Base-by-base conservation (phyloP, 768 basidiomycete genomes). In the Tricholoma sp. region DNA sequence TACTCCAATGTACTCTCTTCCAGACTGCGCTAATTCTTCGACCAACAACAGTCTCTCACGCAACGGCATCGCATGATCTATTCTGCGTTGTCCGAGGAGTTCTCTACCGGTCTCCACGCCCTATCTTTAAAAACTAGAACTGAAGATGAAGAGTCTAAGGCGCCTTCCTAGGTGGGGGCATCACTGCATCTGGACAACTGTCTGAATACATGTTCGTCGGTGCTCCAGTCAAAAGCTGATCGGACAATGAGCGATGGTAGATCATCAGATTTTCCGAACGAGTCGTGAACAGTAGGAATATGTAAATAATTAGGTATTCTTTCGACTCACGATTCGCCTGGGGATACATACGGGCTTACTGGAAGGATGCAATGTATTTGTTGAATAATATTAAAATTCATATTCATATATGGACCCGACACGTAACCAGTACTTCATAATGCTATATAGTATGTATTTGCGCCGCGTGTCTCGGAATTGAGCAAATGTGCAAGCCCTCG, bases 21-120 rank as follows among this genome's bases (percentile, higher is more conserved):
- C 54, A 39, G 29, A 49, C 16, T 55, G 53, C 61, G 58, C 31
- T 35, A 55, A 34, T 10, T 22, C 22, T 18, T 45, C 22, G 3
- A 39, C 18, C 21, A 56, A 54, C 21, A 56, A 54, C 55, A 47
- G 41, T 56, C 59, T 57, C 31, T 85, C 9, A 82, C 93, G 74
- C 87, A 91, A 67, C 83, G 91, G 50, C 91, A 94, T 72, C 81
- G 90, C 49, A 79, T 93, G 76, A 80, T 94, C 49, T 85, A 92
- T 69, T 76, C 81, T 6, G 82, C 85, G 2, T 75, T 94, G 31
- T 78, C 85, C 18, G 84, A 87, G 31, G 89, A 94, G 67, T 73
- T 94, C 47, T 68, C 79, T 22, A 75, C 78, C 57, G 90, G 91
- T 4, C 69, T 94, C 29, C 91, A 94, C 64, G 85, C 91, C 0